Evolutionary conservation across 2,329 filamentous ascomycete species (phyloP).

Genomic region (Escovopsis sp.): DNA sequence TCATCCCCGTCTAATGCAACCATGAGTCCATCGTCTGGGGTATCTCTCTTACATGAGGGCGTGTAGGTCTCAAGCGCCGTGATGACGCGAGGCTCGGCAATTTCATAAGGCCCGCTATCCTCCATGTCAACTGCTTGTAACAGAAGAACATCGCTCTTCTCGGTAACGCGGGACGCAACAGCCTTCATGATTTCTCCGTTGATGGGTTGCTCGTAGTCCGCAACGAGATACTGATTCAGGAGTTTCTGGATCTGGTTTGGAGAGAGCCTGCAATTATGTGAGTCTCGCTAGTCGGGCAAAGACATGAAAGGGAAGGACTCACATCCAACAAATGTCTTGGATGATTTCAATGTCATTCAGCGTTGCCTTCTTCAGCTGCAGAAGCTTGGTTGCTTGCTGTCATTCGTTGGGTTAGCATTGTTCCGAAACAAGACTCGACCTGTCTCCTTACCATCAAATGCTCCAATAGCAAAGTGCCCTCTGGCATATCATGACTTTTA

Average conservation of each 20-base stretch:
- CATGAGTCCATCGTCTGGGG: neutral
- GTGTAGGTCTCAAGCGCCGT: slow-evolving; percentile 96
- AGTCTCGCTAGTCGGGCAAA: neutral
- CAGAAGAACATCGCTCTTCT: slow-evolving; percentile 93
- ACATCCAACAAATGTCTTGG: slow-evolving; percentile 99
- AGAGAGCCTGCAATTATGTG: slow-evolving; percentile 51
- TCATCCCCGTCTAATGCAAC: neutral
- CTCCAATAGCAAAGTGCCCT: slow-evolving; percentile 92
- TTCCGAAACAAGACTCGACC: neutral
- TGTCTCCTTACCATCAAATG: slow-evolving; percentile 67
- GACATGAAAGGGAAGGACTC: slow-evolving; percentile 26
- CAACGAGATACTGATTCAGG: slow-evolving; percentile 94
- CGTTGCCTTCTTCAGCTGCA: slow-evolving; percentile 97
- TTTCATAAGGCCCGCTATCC: slow-evolving; percentile 95
- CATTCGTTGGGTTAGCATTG: slow-evolving; percentile 13
- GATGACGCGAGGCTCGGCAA: slow-evolving; percentile 90
- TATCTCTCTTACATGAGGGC: slow-evolving; percentile 62
- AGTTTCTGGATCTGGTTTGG: slow-evolving; percentile 99
- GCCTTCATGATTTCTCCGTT: slow-evolving; percentile 99
- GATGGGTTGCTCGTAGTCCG: slow-evolving; percentile 97
- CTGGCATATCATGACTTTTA: slow-evolving; percentile 99
- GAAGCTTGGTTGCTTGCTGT: slow-evolving; percentile 90
- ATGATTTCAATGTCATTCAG: slow-evolving; percentile 99
- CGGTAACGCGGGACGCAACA: slow-evolving; percentile 87
- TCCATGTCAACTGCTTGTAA: slow-evolving; percentile 97